A percentile compares a stretch with the other conserved stretches of the same genome.
These are phyloP conservation scores for Phytophthora fragariaefolia DNA, from an alignment of 352 stramenopile species.

Conservation along the genomic window DNA sequence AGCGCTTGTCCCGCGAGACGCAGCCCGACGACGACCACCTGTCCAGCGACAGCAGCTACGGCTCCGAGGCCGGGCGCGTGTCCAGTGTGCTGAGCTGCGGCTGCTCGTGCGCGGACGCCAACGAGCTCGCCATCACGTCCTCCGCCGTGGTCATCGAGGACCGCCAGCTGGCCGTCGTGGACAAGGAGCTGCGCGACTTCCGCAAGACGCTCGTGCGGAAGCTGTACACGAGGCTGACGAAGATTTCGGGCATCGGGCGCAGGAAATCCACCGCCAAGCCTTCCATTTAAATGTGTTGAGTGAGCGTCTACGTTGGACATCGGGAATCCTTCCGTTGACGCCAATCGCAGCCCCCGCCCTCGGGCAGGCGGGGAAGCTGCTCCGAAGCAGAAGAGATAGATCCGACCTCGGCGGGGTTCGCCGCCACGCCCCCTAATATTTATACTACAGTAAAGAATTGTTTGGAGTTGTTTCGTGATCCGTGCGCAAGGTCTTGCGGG, in stretches of 20 bases:
- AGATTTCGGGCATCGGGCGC: conserved; percentile 47
- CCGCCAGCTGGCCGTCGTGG: conserved; percentile 70
- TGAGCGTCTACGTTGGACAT: conserved; percentile 28
- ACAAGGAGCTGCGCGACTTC: conserved; percentile 68
- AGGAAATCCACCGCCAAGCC: conserved; percentile 29
- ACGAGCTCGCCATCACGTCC: conserved; percentile 49
- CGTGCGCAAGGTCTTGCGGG: neutral
- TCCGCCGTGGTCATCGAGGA: conserved; percentile 65
- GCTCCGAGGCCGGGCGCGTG: conserved; percentile 42
- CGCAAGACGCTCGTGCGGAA: conserved; percentile 69
- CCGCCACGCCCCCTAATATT: conserved; percentile 30
- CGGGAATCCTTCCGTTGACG: conserved; percentile 26
- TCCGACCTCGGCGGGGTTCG: neutral
- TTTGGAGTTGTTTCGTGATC: conserved; percentile 20
- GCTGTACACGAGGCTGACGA: conserved; percentile 57
- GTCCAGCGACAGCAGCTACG: conserved; percentile 46
- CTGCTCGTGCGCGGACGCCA: conserved; percentile 53
- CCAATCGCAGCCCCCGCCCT: neutral
- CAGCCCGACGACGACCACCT: conserved; percentile 46
- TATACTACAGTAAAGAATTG: conserved; percentile 35
- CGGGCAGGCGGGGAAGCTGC: conserved; percentile 1
- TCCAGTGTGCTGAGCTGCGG: conserved; percentile 51
- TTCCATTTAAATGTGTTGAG: conserved; percentile 19
- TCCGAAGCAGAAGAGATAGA: conserved; percentile 16
- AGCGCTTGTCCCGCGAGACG: conserved; percentile 39